Conservation (phyloP, 768 basidiomycete genomes). For the Tylopilus plumbeoviolaceoides region DNA sequence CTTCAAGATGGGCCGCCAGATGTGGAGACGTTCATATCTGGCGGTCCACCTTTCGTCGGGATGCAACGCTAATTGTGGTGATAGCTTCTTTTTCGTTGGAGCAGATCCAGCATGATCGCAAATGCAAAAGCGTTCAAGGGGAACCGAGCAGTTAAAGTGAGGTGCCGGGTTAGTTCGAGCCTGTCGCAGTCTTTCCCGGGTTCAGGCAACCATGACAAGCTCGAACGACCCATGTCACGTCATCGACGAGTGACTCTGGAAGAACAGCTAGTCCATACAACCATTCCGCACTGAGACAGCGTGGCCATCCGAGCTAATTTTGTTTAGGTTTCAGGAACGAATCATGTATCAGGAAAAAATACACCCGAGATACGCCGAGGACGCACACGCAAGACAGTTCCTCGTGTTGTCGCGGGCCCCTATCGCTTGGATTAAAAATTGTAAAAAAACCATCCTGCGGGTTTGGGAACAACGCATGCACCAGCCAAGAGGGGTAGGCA, state of each 20-base stretch:
- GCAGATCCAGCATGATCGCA: background rate
- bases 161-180: background rate
- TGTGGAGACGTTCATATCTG: background rate
- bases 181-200: background rate
- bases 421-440: background rate
- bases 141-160: background rate
- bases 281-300: slow-evolving; percentile 5
- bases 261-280: background rate
- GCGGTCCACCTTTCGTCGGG: background rate
- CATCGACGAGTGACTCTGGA: background rate
- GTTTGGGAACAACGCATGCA: background rate
- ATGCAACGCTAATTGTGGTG: background rate
- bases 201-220: background rate
- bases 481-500: background rate
- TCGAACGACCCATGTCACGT: background rate
- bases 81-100: background rate
- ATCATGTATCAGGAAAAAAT: background rate
- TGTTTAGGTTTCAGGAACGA: slow-evolving; percentile 1
- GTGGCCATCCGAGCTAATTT: background rate
- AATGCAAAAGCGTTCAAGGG: background rate
- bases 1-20: background rate
- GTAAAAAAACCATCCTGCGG: background rate
- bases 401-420: background rate
- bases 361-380: slow-evolving; percentile 7
- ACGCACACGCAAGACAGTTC: background rate